Evolutionary conservation across 805 yeast genomes (phyloP).

Genomic region (Myxozyma vanderwaltii): DNA sequence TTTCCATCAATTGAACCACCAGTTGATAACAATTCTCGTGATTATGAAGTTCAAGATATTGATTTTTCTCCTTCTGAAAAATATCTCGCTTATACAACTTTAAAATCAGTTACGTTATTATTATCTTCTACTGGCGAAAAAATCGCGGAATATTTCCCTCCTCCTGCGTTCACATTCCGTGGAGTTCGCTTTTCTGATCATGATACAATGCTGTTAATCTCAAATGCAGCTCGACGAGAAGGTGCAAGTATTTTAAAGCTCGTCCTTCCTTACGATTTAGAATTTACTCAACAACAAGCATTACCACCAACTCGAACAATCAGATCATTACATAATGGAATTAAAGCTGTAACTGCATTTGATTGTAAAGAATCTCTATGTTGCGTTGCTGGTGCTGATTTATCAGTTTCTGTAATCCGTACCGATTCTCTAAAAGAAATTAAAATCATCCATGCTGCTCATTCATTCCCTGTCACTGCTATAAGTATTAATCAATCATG

Average conservation of each 20-base stretch:
- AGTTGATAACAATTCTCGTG: conserved; percentile 51
- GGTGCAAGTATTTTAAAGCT: conserved; percentile 28
- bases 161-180: conserved; percentile 24
- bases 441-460: conserved; percentile 61
- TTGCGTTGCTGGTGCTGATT: conserved; percentile 66
- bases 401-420: conserved; percentile 61
- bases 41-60: conserved; percentile 56
- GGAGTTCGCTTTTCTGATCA: conserved; percentile 21
- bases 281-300: conserved; percentile 19
- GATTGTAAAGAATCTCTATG: conserved; percentile 53
- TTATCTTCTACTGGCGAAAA: conserved; percentile 52
- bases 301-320: conserved; percentile 17
- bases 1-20: conserved; percentile 45
- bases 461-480: conserved; percentile 75
- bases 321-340: conserved; percentile 25
- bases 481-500: conserved; percentile 72
- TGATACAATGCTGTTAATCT: conserved; percentile 13
- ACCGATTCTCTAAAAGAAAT: conserved; percentile 54
- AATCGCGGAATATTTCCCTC: conserved; percentile 22
- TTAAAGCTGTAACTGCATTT: conserved; percentile 49
- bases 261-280: conserved; percentile 19
- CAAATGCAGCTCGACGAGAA: conserved; percentile 24
- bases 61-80: conserved; percentile 69
- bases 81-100: conserved; percentile 63
- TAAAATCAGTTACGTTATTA: conserved; percentile 54